Evolutionary conservation across 2,329 filamentous ascomycete genomes (phyloP).

Genomic region (Sporothrix euskadiensis): DNA sequence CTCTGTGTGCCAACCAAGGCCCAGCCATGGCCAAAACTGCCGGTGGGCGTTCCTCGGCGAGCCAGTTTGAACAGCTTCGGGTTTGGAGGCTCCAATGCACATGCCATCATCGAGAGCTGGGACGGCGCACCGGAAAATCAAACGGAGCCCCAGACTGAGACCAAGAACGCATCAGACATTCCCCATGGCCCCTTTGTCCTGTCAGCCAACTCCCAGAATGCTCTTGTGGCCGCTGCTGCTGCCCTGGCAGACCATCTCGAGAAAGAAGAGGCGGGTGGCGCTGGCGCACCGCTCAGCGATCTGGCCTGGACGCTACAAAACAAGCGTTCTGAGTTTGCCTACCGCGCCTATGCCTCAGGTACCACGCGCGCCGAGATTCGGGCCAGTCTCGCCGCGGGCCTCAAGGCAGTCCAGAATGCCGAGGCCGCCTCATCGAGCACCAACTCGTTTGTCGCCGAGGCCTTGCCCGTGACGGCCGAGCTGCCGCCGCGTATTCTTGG

Average conservation of each 20-base stretch:
- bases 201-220: conserved; percentile 43
- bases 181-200: conserved; percentile 40
- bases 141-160: conserved; percentile 16
- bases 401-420: conserved; percentile 26
- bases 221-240: conserved; percentile 37
- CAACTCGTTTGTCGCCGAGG: conserved; percentile 21
- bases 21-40: conserved; percentile 41
- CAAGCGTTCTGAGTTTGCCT: conserved; percentile 39
- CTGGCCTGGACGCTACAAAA: conserved; percentile 41
- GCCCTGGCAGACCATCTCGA: conserved; percentile 39
- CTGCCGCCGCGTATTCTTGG: conserved; percentile 27
- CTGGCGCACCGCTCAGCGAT: conserved; percentile 24
- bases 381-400: conserved; percentile 35
- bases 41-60: conserved; percentile 42
- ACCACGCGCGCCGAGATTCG: conserved; percentile 34
- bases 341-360: conserved; percentile 38
- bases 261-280: background rate
- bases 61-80: conserved; percentile 51
- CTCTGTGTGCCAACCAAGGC: conserved; percentile 41
- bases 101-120: conserved; percentile 48
- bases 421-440: background rate
- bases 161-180: conserved; percentile 21
- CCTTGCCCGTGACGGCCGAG: background rate
- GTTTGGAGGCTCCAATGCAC: conserved; percentile 49
- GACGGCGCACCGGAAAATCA: conserved; percentile 14